Evolutionary conservation across 805 yeast species (phyloP), one percentile per base, ranked within the genome.

Genomic region (Pichia scutulata): DNA sequence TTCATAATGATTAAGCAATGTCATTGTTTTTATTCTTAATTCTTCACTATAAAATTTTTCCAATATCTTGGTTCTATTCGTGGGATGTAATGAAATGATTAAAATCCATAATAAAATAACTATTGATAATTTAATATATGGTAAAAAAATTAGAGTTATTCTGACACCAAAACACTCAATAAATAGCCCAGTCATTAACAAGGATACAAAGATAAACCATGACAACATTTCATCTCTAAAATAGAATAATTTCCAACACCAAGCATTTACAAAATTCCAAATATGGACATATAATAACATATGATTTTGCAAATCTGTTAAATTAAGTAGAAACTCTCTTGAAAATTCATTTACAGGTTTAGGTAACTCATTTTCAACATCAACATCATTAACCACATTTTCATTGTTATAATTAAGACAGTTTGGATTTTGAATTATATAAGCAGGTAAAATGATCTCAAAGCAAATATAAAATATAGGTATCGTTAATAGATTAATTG

Each of bases 221-320:
- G 89, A 82, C 2, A 81, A 55, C 33, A 75, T 69, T 58, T 83
- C 87, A 61, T 84, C 81, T 50, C 74, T 72, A 64, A 82, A 88
- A 60, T 75, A 82, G 1, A 84, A 78, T 62, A 81, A 81, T 50
- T 77, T 80, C 21, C 70, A 67, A 30, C 85, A 70, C 41, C 77
- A 50, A 57, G 71, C 66, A 21, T 73, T 69, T 5, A 79, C 46
- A 22, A 73, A 72, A 65, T 89, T 92, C 74, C 82, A 88, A 0
- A 72, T 66, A 13, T 69, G 63, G 10, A 84, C 81, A 62, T 83
- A 87, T 14, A 81, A 60, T 28, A 82, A 61, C 87, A 86, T 82
- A 60, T 81, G 84, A 62, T 89, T 89, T 61, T 89, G 96, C 52
- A 88, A 70, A 68, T 89, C 96, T 1, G 95, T 86, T 58, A 86